Base-by-base conservation (phyloP, 495 filamentous ascomycete species). In the Endocarpon pusillum region DNA sequence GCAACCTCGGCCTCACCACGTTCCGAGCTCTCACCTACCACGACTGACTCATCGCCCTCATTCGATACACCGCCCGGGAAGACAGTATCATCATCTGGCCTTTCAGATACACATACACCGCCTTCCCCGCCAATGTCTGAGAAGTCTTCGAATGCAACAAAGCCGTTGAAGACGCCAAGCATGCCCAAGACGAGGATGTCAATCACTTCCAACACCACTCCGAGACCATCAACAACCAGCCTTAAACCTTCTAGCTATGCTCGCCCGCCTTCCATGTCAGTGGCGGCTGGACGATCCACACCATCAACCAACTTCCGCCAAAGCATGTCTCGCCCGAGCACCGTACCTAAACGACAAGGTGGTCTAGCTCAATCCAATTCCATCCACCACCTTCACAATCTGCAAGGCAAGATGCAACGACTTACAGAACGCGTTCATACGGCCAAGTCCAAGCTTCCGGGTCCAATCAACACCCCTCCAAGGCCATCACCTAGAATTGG, bases 341-440 rank as follows among this genome's bases (percentile, higher is more conserved):
- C 33, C 16, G 40, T 39, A 25, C 42, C 32, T 7, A n/a, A n/a
- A n/a, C 53, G 42, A 39, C 54, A 39, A 26, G 52, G 51, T 33
- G 59, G 40, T 24, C 45, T 91, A 17, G 78, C 84, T 19, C 65
- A 78, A 22, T 94, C 91, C 12, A 79, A 73, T 22, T 94, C 91
- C 3, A 67, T 97, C 20, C 79, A 78, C 37, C 89, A 97, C 46
- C 87, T 96, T 47, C 83, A 89, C 18, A 76, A 75, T 2, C 70
- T 97, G 35, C 89, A 87, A 37, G 85, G 81, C 16, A 89, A 94
- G 55, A 94, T 97, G 91, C 83, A 93, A 52, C 74, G 78, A 41
- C 71, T 97, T 25, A 91, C 96, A 52, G 78, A 86, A 37, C 67
- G 87, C 20, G 85, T 97, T 4, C 85, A 96, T 32, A 82, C 78